phyloP scores from a whole-genome alignment of 345 rosid species.

The Citrus inodora region DNA sequence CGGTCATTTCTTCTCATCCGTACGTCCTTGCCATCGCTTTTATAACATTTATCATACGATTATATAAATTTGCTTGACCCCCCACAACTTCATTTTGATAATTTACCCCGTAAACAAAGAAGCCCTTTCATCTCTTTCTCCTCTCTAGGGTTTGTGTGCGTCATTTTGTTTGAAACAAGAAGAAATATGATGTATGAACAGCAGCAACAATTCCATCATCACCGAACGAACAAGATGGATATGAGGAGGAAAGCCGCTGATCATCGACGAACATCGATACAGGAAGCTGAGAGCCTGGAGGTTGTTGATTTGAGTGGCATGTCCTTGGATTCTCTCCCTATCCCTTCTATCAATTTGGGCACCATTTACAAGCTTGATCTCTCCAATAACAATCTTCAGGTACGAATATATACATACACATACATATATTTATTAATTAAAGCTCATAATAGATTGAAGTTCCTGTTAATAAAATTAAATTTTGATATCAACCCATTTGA shows the following conservation, averaged over 20 bases:
- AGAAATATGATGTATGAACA: conserved; percentile 35
- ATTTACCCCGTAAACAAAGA: not conserved
- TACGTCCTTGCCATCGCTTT: not conserved
- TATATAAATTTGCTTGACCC: no score
- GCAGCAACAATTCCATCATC: conserved; percentile 29
- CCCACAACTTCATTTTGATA: not conserved
- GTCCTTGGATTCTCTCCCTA: conserved; percentile 57
- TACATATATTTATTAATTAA: not conserved
- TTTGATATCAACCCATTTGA: not conserved
- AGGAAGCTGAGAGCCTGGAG: conserved; percentile 35
- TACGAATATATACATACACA: not conserved
- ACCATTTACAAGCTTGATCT: conserved; percentile 68
- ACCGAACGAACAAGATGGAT: conserved; percentile 6
- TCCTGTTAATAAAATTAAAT: not conserved
- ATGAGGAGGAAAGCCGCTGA: conserved; percentile 4
- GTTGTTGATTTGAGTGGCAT: conserved; percentile 65
- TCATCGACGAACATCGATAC: not conserved
- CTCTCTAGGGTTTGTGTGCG: not conserved
- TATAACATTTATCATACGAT: no score
- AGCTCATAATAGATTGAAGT: not conserved
- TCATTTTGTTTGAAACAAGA: not conserved
- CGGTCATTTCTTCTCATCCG: not conserved
- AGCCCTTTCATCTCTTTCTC: no score
- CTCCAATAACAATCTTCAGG: conserved; percentile 87
- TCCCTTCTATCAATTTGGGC: conserved; percentile 54